Evolutionary conservation across 768 basidiomycete species (phyloP).

Genomic region (Rhodosporidiobolus sp.): DNA sequence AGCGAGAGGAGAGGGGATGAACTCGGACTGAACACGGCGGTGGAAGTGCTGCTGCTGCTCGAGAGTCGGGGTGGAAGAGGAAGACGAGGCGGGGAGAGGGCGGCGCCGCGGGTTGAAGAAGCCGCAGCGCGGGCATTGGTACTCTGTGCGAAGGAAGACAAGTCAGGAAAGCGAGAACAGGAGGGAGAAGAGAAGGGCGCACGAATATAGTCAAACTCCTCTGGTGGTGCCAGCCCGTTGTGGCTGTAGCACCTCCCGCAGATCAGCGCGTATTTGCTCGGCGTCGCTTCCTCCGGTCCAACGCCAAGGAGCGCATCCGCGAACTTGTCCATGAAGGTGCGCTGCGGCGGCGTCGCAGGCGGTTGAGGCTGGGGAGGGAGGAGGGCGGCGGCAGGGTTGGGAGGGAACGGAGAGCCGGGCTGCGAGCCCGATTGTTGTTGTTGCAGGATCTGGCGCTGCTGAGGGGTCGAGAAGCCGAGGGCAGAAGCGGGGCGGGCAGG

Average conservation of each 20-base stretch:
- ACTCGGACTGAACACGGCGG: slow-evolving; percentile 31
- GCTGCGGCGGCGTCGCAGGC: slow-evolving; percentile 61
- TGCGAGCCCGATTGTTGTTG: neutral
- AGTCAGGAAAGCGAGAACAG: no score
- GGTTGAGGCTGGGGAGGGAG: slow-evolving; percentile 8
- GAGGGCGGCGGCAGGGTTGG: neutral
- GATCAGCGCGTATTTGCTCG: slow-evolving; percentile 72
- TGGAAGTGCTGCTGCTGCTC: neutral
- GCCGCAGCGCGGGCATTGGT: slow-evolving; percentile 77
- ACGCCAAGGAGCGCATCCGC: slow-evolving; percentile 84
- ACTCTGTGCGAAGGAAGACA: slow-evolving; percentile 57
- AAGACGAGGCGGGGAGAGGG: neutral
- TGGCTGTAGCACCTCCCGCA: slow-evolving; percentile 83
- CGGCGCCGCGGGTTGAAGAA: slow-evolving; percentile 62
- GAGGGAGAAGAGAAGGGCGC: slow-evolving; percentile 48
- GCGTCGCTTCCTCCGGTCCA: slow-evolving; percentile 54
- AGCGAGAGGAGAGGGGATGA: slow-evolving; percentile 14
- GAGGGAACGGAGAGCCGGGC: neutral
- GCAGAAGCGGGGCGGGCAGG: slow-evolving; percentile 21
- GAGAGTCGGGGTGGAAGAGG: neutral
- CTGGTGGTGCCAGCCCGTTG: slow-evolving; percentile 82
- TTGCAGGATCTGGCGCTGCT: no score
- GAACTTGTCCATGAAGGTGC: slow-evolving; percentile 75
- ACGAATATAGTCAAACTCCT: slow-evolving; percentile 78
- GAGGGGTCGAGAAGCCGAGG: slow-evolving; percentile 3